Evolutionary conservation across 106 monocot species (phyloP).

Genomic region (Platanthera zijinensis): DNA sequence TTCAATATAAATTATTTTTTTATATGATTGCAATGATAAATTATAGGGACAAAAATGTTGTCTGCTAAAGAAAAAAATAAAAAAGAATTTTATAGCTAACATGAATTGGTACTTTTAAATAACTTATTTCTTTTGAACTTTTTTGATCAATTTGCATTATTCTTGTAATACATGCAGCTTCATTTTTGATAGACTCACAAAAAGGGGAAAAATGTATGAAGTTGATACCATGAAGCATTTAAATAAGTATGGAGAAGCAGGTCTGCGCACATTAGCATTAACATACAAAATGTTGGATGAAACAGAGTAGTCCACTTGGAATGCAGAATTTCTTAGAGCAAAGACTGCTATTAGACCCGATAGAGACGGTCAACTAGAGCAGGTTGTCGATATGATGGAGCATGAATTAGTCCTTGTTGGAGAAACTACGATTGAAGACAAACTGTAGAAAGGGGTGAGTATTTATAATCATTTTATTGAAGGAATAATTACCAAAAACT

Average conservation of each 20-base stretch:
- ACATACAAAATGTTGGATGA: constrained; percentile 42
- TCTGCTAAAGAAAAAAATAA: too few species aligned
- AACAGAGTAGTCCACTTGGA: constrained; percentile 38
- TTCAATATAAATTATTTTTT: too few species aligned
- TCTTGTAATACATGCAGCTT: constrained; percentile 22
- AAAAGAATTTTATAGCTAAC: background rate
- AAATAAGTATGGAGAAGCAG: constrained; percentile 56
- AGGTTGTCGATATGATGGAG: constrained; percentile 45
- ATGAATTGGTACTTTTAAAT: background rate
- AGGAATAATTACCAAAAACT: too few species aligned
- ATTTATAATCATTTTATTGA: background rate
- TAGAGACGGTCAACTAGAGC: constrained; percentile 38
- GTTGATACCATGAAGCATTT: constrained; percentile 35
- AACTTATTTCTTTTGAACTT: background rate
- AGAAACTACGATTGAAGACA: constrained; percentile 59
- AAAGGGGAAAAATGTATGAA: constrained; percentile 35
- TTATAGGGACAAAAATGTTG: too few species aligned
- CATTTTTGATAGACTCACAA: constrained; percentile 45
- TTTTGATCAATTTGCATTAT: background rate
- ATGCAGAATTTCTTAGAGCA: constrained; percentile 35
- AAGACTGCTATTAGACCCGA: constrained; percentile 41
- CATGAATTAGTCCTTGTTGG: constrained; percentile 51
- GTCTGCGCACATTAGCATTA: constrained; percentile 51
- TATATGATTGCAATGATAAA: too few species aligned
- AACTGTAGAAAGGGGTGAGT: constrained; percentile 51